Base-by-base conservation (phyloP, 1,139 yeast species). In the Pichia kudriavzevii region DNA sequence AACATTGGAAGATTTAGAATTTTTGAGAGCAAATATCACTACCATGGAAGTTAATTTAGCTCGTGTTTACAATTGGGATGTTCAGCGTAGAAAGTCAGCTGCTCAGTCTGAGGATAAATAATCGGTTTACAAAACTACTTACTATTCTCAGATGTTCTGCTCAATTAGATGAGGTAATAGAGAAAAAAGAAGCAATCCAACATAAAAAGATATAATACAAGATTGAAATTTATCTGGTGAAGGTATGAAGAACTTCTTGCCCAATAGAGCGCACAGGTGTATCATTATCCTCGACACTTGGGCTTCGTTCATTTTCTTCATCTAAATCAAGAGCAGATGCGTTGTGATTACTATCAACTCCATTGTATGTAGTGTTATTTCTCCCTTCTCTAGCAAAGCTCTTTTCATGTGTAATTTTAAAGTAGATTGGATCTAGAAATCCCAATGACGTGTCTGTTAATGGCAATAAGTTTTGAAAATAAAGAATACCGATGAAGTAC, bases 11-110 rank as follows among this genome's bases (percentile, higher is more conserved):
- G 98, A 91, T 57, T 67, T 91, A 47, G 94, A 84, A 51, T 91
- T 79, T 51, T 65, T 93, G 50, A 72, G 94, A 51, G 94, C 88
- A 47, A 87, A 88, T 53, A 88, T 91, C 46, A 91, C 99, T 16
- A 88, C 97, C 4, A 84, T 91, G 91, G 97, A 91, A 59, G 99
- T 91, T 35, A 91, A 91, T 54, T 85, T 95, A 13, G 97, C 98
- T 2, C 71, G 98, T 47, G 75, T 87, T 38, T 88, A 88, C 57
- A 91, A 91, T 55, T 88, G 95, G 95, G 95, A 87, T 55, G 95
- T 91, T 8, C 91, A 83, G 52, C 71, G 85, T 61, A 74, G 95
- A 35, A 51, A 49, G 36, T 27, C 35, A 7, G 12, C 28, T 12
- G 33, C 32, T 13, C 32, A n/a, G 11, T 11, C 24, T 3, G 22